Evolutionary conservation across 2,329 filamentous ascomycete genomes (phyloP).

Genomic region (Colletotrichum karsti): DNA sequence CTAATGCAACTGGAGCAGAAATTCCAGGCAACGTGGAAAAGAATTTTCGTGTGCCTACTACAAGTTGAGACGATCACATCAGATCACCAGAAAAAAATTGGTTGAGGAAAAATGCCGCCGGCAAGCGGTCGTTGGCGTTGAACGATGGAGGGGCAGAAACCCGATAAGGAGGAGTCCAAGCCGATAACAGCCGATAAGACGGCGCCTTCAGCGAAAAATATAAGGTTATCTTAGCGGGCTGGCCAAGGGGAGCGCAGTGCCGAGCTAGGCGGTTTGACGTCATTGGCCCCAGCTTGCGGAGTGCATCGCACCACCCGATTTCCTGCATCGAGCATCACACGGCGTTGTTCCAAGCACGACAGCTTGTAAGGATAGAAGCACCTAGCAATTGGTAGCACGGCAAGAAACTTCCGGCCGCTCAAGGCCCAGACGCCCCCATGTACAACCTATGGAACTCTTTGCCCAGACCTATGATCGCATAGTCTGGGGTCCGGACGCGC

Average conservation of each 20-base stretch:
- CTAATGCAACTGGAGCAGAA: not conserved
- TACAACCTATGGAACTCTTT: no score
- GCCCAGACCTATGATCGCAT: conserved; percentile 29
- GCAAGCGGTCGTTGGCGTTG: not conserved
- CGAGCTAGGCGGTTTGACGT: conserved; percentile 31
- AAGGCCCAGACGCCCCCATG: conserved; percentile 4
- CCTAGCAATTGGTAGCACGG: not conserved
- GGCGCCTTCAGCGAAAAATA: not conserved
- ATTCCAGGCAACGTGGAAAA: not conserved
- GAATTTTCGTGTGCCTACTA: conserved; percentile 3
- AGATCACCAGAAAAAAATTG: conserved; percentile 16
- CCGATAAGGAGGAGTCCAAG: conserved; percentile 8
- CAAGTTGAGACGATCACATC: conserved; percentile 15
- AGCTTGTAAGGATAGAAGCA: not conserved
- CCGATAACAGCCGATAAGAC: conserved; percentile 21
- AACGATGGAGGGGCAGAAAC: conserved; percentile 10
- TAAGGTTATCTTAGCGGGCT: conserved; percentile 31
- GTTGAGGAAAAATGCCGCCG: conserved; percentile 24
- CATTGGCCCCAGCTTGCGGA: conserved; percentile 24
- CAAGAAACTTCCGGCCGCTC: not conserved
- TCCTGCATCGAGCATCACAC: conserved; percentile 9
- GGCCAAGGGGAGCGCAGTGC: conserved; percentile 19
- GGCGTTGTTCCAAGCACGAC: not conserved
- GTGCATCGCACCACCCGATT: conserved; percentile 17
- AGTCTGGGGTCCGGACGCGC: conserved; percentile 14